Conservation (phyloP, 2,329 filamentous ascomycete species). For the Epichloe elymi region DNA sequence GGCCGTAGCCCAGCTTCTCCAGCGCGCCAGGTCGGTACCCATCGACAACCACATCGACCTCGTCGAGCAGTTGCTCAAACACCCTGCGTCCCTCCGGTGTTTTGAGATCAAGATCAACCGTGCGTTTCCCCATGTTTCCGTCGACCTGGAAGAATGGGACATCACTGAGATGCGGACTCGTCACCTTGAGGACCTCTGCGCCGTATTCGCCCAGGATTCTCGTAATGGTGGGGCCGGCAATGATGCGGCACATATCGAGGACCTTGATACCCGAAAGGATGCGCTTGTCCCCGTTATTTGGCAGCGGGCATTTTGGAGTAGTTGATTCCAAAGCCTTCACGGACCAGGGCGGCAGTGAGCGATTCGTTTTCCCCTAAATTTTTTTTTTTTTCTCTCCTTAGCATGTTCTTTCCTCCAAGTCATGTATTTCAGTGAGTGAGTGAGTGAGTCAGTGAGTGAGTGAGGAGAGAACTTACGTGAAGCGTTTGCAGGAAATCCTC, state of each 20-base stretch:
- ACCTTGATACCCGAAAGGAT: slow-evolving; percentile 52
- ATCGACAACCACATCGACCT: slow-evolving; percentile 52
- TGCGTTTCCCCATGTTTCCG: slow-evolving; percentile 58
- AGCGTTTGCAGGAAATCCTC: slow-evolving; percentile 44
- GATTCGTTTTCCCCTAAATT: slow-evolving; percentile 25
- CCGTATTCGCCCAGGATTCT: slow-evolving; percentile 63
- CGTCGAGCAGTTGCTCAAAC: slow-evolving; percentile 47
- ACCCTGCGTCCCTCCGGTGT: slow-evolving; percentile 33
- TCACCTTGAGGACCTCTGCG: slow-evolving; percentile 61
- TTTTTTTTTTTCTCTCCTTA: slow-evolving; percentile 16
- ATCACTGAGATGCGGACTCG: slow-evolving; percentile 52
- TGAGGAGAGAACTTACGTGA: slow-evolving; percentile 17
- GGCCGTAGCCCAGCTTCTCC: slow-evolving; percentile 49
- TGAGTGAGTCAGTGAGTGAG: too few species aligned
- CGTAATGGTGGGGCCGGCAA: slow-evolving; percentile 61
- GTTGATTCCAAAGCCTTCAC: slow-evolving; percentile 36
- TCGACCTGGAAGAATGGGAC: slow-evolving; percentile 63
- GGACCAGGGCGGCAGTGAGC: slow-evolving; percentile 30
- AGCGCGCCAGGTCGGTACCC: slow-evolving; percentile 57
- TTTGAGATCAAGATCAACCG: slow-evolving; percentile 50
- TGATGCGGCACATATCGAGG: slow-evolving; percentile 61
- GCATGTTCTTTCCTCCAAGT: too few species aligned
- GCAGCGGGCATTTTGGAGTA: slow-evolving; percentile 33
- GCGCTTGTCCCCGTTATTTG: slow-evolving; percentile 11
- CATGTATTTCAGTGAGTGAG: too few species aligned